Base-by-base conservation (phyloP, 176 grass and related monocot species). In the Raddia guianensis region DNA sequence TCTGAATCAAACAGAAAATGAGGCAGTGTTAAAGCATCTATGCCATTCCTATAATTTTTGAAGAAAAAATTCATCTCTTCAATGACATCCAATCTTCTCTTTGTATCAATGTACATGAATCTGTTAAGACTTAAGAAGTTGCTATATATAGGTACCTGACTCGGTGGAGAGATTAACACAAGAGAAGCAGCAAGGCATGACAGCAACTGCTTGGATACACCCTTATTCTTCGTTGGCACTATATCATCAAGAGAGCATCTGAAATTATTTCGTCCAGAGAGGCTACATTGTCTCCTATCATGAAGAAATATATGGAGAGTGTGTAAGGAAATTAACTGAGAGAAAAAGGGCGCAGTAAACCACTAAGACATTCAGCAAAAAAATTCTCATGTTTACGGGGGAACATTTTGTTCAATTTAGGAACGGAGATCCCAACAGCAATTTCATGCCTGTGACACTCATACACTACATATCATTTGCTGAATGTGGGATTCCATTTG, bases 111-210 rank as follows among this genome's bases (percentile, higher is more conserved):
- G 20, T 40, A 68, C 33, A 7, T 46, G 20, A 0, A 46, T 55
- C 50, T 40, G 12, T 4, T 16, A 42, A 78, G 8, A 77, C 8
- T 4, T 16, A 42, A 78, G 8, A 77, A 81, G 12, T 49, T 20
- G 59, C 60, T 12, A 19, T 46, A 18, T 4, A 52, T 42, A 60
- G 12, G 65, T 91, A 95, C 93, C 93, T 90, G 90, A 55, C 63
- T 87, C 58, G 83, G 83, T 75, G 88, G 61, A 63, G 82, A 87
- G 55, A 92, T 2, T 64, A 97, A 56, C 7, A 97, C 1, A 71
- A 97, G 59, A 2, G 83, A 93, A 51, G 93, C 86, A 66, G 93
- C 83, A 32, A 97, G 75, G 85, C 78, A 93, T 0, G 93, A 87
- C 15, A 93, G 19, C 8, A 93, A 12, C 5, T 86, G 80, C 76